Percentiles rank a stretch among this genome's conserved stretches.
Conservation (phyloP, 2,329 filamentous ascomycete genomes). For the Coniella vitis region DNA sequence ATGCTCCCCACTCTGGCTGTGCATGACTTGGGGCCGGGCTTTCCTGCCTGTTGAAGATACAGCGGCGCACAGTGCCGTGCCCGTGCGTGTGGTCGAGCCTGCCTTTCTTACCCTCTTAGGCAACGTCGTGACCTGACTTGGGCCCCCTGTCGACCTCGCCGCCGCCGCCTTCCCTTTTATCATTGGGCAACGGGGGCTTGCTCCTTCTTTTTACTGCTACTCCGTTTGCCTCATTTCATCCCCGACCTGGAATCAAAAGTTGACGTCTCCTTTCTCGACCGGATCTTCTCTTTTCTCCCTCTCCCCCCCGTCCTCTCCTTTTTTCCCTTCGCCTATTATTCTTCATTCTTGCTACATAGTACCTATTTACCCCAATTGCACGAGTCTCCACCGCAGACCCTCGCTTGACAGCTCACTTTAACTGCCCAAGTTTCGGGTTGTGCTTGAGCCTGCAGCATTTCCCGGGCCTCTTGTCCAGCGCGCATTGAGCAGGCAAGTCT, state of each 20-base stretch:
- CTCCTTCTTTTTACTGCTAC: constrained; percentile 14
- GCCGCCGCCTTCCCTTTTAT: background rate
- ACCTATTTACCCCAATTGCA: background rate
- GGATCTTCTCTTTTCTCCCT: background rate
- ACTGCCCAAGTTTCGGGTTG: no score
- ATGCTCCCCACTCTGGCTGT: no score
- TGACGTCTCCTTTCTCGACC: constrained; percentile 2
- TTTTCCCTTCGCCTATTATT: background rate
- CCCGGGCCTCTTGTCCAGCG: no score
- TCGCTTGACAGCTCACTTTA: no score
- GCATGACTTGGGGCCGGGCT: no score
- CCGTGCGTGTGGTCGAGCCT: background rate
- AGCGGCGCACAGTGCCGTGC: background rate
- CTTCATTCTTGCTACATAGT: background rate
- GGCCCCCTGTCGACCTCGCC: constrained; percentile 4
- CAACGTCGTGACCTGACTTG: background rate
- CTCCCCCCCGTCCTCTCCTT: constrained; percentile 3
- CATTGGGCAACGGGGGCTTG: constrained; percentile 1
- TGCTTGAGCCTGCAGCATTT: no score
- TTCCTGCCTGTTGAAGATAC: background rate
- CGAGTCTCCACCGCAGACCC: no score
- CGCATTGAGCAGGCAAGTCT: no score
- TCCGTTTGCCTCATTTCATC: constrained; percentile 12
- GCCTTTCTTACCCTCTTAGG: background rate
- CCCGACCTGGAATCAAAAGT: background rate